phyloP scores from a whole-genome alignment of 2,329 filamentous ascomycete species.

The Cytospora paraplurivora region DNA sequence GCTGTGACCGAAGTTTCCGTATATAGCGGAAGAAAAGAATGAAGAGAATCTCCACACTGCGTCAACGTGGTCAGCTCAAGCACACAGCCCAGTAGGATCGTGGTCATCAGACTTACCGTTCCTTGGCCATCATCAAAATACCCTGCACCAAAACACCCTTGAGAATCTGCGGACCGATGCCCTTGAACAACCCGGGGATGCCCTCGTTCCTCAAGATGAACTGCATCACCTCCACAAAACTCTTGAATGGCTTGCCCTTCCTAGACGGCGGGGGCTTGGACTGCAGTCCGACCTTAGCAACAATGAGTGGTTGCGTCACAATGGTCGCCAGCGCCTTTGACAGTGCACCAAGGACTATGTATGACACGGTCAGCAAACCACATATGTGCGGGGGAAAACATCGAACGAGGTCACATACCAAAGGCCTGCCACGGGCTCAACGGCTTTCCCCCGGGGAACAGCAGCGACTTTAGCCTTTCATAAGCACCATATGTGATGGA shows the following conservation, averaged over 20 bases:
- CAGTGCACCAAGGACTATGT: conserved; percentile 80
- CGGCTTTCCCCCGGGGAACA: conserved; percentile 73
- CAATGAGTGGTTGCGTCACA: conserved; percentile 90
- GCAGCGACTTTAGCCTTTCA: conserved; percentile 75
- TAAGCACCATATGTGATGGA: conserved; percentile 98
- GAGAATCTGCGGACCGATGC: conserved; percentile 88
- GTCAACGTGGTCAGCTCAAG: conserved; percentile 23
- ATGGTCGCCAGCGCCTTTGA: conserved; percentile 93
- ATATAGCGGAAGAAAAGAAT: conserved; percentile 84
- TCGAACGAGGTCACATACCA: conserved; percentile 58
- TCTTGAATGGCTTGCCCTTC: conserved; percentile 88
- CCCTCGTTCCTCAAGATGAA: conserved; percentile 94
- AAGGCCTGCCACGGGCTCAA: conserved; percentile 89
- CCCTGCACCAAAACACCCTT: conserved; percentile 95
- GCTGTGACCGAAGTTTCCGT: conserved; percentile 67
- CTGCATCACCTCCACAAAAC: conserved; percentile 90
- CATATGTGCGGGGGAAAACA: not conserved
- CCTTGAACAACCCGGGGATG: conserved; percentile 84
- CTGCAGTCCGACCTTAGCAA: conserved; percentile 95
- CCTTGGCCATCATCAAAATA: conserved; percentile 98
- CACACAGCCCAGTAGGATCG: not conserved
- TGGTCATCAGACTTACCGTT: conserved; percentile 62
- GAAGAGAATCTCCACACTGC: conserved; percentile 84
- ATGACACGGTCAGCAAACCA: not conserved
- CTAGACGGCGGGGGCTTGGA: conserved; percentile 84